Evolutionary conservation across 345 rosid species (phyloP).

Genomic region (Euphorbia lathyris): DNA sequence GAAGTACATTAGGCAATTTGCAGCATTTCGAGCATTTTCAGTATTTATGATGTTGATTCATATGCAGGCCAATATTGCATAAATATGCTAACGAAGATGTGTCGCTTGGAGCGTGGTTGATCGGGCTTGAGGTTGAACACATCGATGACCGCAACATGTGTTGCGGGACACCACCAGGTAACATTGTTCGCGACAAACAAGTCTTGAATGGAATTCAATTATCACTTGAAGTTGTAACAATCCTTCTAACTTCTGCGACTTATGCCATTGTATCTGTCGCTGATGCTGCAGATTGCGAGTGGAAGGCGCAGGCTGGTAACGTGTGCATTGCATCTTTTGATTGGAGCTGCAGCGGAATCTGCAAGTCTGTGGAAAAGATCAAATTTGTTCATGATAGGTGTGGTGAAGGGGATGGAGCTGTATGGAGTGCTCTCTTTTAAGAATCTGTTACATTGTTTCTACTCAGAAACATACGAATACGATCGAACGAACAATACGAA

Average conservation of each 20-base stretch:
- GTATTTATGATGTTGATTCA: too few relatives aligned
- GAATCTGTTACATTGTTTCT: too few relatives aligned
- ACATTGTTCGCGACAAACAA: background rate
- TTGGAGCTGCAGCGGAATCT: conserved; percentile 98
- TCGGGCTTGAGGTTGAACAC: conserved; percentile 97
- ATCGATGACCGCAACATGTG: conserved; percentile 84
- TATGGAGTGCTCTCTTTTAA: conserved; percentile 60
- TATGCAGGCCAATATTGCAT: conserved; percentile 79
- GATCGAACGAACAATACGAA: background rate
- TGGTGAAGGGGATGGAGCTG: conserved; percentile 86
- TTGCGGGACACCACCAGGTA: conserved; percentile 98
- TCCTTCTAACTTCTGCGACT: background rate
- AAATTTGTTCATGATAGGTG: conserved; percentile 78
- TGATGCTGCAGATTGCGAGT: conserved; percentile 66
- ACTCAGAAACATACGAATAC: background rate
- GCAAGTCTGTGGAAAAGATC: conserved; percentile 90
- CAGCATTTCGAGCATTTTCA: conserved; percentile 6
- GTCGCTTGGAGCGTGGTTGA: conserved; percentile 93
- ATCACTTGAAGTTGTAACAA: background rate
- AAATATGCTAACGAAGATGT: conserved; percentile 96
- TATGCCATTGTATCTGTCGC: background rate
- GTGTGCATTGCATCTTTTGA: conserved; percentile 90
- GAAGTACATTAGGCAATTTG: background rate
- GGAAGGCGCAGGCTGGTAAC: conserved; percentile 95
- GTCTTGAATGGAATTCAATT: background rate